A percentile compares a stretch with the other conserved stretches of the same genome.
Evolutionary conservation across 805 yeast genomes (phyloP).

Genomic region (Kodamaea lidongshanica): DNA sequence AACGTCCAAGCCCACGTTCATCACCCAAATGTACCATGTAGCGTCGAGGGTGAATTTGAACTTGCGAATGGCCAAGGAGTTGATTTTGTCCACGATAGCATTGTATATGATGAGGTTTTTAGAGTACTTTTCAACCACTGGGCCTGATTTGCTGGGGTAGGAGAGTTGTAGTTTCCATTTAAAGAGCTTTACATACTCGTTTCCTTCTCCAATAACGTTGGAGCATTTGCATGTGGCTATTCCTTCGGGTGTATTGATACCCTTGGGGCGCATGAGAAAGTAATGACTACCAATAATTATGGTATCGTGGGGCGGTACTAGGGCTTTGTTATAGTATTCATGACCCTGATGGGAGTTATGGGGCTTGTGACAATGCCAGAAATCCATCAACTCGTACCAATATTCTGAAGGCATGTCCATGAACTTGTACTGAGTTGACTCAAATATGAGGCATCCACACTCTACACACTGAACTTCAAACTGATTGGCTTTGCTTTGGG

Average conservation of each 20-base stretch:
- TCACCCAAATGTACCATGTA: conserved; percentile 28
- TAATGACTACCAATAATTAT: conserved; percentile 56
- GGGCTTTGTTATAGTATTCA: conserved; percentile 35
- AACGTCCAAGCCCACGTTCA: conserved; percentile 29
- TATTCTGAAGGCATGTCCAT: conserved; percentile 81
- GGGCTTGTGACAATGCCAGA: conserved; percentile 96
- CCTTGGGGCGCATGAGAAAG: conserved; percentile 39
- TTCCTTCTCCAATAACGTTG: conserved; percentile 34
- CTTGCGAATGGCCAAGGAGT: conserved; percentile 33
- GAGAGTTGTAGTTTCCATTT: conserved; percentile 10
- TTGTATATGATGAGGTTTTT: conserved; percentile 17
- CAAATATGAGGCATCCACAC: conserved; percentile 26
- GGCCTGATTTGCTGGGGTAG: conserved; percentile 1
- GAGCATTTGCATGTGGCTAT: conserved; percentile 39
- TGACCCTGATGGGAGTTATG: conserved; percentile 14
- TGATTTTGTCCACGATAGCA: conserved; percentile 30
- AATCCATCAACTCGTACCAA: conserved; percentile 95
- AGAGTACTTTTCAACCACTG: conserved; percentile 13
- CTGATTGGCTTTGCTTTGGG: conserved; percentile 6
- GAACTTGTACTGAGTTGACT: conserved; percentile 30
- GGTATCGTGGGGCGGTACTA: conserved; percentile 37
- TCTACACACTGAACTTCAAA: conserved; percentile 27
- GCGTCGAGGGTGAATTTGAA: conserved; percentile 15
- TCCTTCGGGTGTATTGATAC: too few relatives aligned
- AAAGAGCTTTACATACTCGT: conserved; percentile 6